Evolutionary conservation across 1,284 basidiomycete genomes (phyloP), one percentile per base, ranked within the genome.

Genomic region (Ganoderma resinaceum): DNA sequence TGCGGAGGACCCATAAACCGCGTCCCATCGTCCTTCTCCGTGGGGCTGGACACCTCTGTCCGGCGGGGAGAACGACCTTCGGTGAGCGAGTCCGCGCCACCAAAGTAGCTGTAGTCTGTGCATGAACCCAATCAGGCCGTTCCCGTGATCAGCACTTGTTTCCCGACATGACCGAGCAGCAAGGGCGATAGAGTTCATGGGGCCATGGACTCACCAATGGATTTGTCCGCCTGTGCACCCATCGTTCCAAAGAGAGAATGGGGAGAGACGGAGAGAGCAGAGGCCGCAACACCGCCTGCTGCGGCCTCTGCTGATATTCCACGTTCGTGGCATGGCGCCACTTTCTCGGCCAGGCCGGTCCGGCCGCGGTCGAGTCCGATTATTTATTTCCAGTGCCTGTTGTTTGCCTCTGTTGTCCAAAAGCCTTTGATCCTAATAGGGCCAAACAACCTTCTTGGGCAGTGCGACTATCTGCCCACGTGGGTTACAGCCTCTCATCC

Each of bases 61-160:
- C 92, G 85, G 68, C 91, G 84, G 5, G 89, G 85, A 35, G 89
- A 80, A 64, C 86, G 83, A 63, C 87, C 88, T 69, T 91, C 89
- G 12, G 80, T 73, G 40, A 92, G 80, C 1, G 91, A 89, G 73
- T 95, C 93, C n/a, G 92, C 92, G 11, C 92, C 93, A 58, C 92
- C 93, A 73, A 87, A 92, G 70, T 91, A 85, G 77, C 92, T 94
- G 78, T 87, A 93, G 76, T 93, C 90, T 92, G 65, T 14, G 26
- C 33, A 31, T 35, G 49, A 5, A 14, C 58, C 14, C 38, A 60
- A 60, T 60, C 16, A 9, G 37, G 37, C n/a, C 35, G 9, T 58
- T 23, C 55, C 61, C 40, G 46, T 23, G 40, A 60, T 66, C 61
- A 68, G 68, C 58, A 35, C 18, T 37, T n/a, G 14, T 37, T 58